These are phyloP conservation scores for Paecilomyces sp. DNA, from an alignment of 2,329 filamentous ascomycete genomes.

Conservation along the genomic window DNA sequence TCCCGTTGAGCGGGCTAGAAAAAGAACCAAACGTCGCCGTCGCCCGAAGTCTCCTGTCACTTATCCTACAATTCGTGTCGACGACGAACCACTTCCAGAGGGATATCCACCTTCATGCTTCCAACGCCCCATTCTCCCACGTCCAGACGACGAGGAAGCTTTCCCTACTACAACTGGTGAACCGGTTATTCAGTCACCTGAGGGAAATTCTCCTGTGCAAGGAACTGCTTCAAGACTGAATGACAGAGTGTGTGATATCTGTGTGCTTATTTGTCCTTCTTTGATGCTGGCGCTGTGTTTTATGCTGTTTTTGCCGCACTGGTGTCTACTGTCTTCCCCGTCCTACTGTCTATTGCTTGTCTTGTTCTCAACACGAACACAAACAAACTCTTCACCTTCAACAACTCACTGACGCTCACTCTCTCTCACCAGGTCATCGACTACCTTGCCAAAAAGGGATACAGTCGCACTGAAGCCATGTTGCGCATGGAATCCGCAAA, in stretches of 20 bases:
- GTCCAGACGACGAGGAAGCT: not conserved
- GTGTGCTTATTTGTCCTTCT: not conserved
- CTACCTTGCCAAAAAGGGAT: conserved; percentile 92
- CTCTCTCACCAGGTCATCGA: conserved; percentile 64
- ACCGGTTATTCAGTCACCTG: not conserved
- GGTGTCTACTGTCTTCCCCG: not conserved
- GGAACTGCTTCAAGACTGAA: not conserved
- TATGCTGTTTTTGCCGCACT: not conserved
- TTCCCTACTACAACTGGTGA: not conserved
- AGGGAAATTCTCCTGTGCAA: not conserved
- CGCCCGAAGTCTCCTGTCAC: not conserved
- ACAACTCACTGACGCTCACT: not conserved
- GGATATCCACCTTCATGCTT: not conserved
- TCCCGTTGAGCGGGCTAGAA: not conserved
- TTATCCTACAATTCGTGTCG: not conserved
- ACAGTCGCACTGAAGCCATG: conserved; percentile 84
- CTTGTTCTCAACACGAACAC: conserved; percentile 2
- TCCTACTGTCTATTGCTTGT: conserved; percentile 1
- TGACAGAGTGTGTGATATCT: not conserved
- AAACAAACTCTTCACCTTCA: not conserved
- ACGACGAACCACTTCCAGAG: not conserved
- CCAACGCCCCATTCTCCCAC: not conserved
- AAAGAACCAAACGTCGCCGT: not conserved
- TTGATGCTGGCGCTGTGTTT: conserved; percentile 43
- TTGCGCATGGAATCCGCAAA: conserved; percentile 85